A percentile compares a stretch with the other conserved stretches of the same genome.
phyloP scores from a whole-genome alignment of 495 filamentous ascomycete species.

The Tuber indicum region DNA sequence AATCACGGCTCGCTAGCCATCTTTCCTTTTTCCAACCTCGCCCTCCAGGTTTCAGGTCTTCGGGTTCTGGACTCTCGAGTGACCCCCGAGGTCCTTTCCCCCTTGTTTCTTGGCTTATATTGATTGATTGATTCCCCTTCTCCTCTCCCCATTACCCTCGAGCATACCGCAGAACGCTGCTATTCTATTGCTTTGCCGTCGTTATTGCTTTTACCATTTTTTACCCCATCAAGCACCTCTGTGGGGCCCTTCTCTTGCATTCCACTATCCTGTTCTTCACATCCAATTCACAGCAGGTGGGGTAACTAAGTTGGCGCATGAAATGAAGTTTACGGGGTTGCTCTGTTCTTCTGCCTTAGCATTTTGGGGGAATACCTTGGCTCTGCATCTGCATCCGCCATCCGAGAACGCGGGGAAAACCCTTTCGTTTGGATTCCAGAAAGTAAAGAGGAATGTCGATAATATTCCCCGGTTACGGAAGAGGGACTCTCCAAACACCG shows the following conservation, averaged over 20 bases:
- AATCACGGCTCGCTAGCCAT: background rate
- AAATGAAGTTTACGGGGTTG: slow-evolving; percentile 12
- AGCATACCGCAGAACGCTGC: background rate
- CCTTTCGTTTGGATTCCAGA: slow-evolving; percentile 38
- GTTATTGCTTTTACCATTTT: background rate
- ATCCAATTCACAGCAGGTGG: background rate
- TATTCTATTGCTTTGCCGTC: background rate
- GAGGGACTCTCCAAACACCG: slow-evolving; percentile 18
- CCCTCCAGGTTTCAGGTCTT: background rate
- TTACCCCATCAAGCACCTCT: background rate
- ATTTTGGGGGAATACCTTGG: slow-evolving; percentile 9
- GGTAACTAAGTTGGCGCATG: background rate
- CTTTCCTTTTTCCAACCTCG: background rate
- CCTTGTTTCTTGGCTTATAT: background rate
- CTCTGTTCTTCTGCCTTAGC: slow-evolving; percentile 20
- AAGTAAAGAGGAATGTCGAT: slow-evolving; percentile 35
- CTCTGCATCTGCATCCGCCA: slow-evolving; percentile 20
- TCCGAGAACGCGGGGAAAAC: slow-evolving; percentile 22
- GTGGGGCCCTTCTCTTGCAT: background rate
- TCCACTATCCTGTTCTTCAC: background rate
- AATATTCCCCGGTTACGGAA: slow-evolving; percentile 36
- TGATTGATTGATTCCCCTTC: background rate
- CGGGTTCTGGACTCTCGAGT: background rate
- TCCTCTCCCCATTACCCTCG: background rate
- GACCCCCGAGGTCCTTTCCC: background rate